phyloP scores from a whole-genome alignment of 129 eudicot genomes.

The Artemisia tridentata region DNA sequence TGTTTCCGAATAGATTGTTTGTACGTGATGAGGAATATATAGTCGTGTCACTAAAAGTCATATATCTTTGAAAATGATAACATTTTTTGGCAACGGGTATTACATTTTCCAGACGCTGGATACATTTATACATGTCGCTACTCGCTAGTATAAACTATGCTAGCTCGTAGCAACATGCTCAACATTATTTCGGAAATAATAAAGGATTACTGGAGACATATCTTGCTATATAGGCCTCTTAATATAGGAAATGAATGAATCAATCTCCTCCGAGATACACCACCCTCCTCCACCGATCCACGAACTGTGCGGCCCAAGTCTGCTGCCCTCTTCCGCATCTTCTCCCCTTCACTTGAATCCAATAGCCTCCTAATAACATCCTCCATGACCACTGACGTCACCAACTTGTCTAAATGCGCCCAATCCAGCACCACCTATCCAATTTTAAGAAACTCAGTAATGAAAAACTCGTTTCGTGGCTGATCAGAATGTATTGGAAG shows the following conservation, averaged over 20 bases:
- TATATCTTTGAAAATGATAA: too few species aligned
- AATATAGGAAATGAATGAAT: neutral
- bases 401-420: slow-evolving; percentile 5
- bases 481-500: slow-evolving; percentile 48
- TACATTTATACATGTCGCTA: too few species aligned
- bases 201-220: too few species aligned
- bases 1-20: too few species aligned
- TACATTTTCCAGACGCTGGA: too few species aligned
- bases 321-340: slow-evolving; percentile 8
- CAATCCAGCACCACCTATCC: slow-evolving; percentile 19
- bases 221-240: too few species aligned
- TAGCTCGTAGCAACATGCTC: too few species aligned
- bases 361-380: slow-evolving; percentile 16
- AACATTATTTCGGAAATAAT: too few species aligned
- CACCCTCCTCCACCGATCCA: neutral
- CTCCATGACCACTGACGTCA: neutral
- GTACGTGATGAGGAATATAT: too few species aligned
- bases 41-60: too few species aligned
- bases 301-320: neutral
- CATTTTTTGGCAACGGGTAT: too few species aligned
- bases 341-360: slow-evolving; percentile 19
- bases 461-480: slow-evolving; percentile 22
- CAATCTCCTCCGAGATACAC: slow-evolving; percentile 13
- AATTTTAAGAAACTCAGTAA: slow-evolving; percentile 12
- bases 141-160: too few species aligned